Conservation (phyloP, 2,329 filamentous ascomycete species). For the Thielaviopsis populi region DNA sequence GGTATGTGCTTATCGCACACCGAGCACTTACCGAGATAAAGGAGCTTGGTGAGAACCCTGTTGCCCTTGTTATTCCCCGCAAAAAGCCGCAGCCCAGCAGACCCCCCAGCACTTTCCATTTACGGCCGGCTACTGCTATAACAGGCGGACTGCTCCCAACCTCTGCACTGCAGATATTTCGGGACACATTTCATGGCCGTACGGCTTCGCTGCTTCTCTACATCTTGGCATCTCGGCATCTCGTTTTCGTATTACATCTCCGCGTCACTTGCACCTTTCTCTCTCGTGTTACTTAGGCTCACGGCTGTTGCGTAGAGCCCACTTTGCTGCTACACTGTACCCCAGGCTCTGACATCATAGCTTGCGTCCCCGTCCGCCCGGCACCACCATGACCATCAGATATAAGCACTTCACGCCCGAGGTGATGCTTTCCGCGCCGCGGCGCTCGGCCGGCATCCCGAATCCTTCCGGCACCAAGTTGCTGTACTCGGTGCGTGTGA, state of each 20-base stretch:
- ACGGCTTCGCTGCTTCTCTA: not conserved
- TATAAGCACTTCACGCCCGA: constrained; percentile 60
- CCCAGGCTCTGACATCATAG: constrained; percentile 2
- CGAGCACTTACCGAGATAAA: constrained; percentile 10
- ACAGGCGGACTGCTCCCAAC: not conserved
- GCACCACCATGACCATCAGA: constrained; percentile 49
- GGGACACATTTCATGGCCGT: not conserved
- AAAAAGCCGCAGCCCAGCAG: not conserved
- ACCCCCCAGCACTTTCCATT: not conserved
- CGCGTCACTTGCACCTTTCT: not conserved
- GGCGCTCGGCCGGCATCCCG: constrained; percentile 54
- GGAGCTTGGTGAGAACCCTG: not conserved
- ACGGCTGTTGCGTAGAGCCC: not conserved
- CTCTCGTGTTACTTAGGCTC: no score
- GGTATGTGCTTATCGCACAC: constrained; percentile 16
- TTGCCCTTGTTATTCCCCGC: constrained; percentile 18
- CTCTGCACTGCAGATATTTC: not conserved
- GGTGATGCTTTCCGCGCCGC: constrained; percentile 60
- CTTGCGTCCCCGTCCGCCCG: not conserved
- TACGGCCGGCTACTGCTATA: not conserved
- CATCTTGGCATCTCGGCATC: no score
- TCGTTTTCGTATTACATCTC: not conserved
- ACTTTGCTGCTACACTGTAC: not conserved
- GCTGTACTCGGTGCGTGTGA: constrained; percentile 42
- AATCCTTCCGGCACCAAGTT: constrained; percentile 50